Evolutionary conservation across 768 basidiomycete genomes (phyloP).

Genomic region (Trichaptum fuscoviolaceum): DNA sequence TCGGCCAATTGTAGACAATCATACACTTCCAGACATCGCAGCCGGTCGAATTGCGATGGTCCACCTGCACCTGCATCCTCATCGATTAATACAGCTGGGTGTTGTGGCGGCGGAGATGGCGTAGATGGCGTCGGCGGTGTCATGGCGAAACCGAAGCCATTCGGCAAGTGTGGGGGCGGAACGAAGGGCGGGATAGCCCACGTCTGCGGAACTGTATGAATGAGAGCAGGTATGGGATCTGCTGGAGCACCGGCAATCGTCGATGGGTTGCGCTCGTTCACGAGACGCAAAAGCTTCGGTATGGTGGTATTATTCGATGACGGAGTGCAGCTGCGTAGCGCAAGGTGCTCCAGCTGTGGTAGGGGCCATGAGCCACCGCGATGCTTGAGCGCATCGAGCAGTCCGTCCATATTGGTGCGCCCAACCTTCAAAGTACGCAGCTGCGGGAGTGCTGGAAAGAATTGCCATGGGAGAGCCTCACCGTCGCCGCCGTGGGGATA

Average conservation of each 20-base stretch:
- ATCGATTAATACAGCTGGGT: neutral
- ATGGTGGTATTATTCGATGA: slow-evolving; percentile 51
- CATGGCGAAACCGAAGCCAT: too few species aligned
- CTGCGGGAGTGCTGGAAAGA: slow-evolving; percentile 53
- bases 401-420: slow-evolving; percentile 58
- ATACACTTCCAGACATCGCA: slow-evolving; percentile 56
- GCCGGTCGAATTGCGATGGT: slow-evolving; percentile 15
- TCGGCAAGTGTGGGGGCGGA: neutral
- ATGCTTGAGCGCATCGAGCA: slow-evolving; percentile 50
- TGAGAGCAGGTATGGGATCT: slow-evolving; percentile 14
- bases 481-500: slow-evolving; percentile 50
- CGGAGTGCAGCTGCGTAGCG: slow-evolving; percentile 59
- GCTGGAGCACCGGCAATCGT: slow-evolving; percentile 21
- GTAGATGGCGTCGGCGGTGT: neutral
- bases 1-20: slow-evolving; percentile 62
- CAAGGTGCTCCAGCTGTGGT: slow-evolving; percentile 54
- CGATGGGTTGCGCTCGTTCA: slow-evolving; percentile 64
- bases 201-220: neutral
- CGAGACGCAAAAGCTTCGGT: slow-evolving; percentile 62
- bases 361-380: slow-evolving; percentile 61
- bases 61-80: neutral
- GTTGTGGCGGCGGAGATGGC: neutral
- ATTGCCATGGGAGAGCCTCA: slow-evolving; percentile 54
- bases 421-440: slow-evolving; percentile 60
- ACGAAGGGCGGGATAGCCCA: too few species aligned